A percentile compares a stretch with the other conserved stretches of the same genome.
Conservation (phyloP, 129 eudicot genomes). For the Sambucus nigra region DNA sequence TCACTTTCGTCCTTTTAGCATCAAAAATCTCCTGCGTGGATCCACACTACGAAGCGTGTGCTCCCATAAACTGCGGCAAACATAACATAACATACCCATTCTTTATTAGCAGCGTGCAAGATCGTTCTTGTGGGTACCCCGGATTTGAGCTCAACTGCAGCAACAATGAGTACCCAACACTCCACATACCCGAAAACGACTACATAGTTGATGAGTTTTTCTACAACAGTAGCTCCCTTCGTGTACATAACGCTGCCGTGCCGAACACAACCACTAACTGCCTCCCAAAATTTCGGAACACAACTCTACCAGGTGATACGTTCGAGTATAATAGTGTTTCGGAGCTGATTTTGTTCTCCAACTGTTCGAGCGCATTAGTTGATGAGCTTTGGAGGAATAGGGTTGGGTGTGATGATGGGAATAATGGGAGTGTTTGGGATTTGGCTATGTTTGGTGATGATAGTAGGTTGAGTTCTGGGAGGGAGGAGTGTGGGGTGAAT, state of each 20-base stretch:
- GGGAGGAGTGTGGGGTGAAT: neutral
- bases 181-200: constrained; percentile 8
- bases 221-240: constrained; percentile 9
- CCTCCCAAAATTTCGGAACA: constrained; percentile 8
- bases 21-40: constrained; percentile 14
- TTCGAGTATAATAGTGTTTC: too few species aligned
- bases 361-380: neutral
- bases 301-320: neutral
- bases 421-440: neutral
- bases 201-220: constrained; percentile 11
- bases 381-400: neutral
- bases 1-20: constrained; percentile 5
- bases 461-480: neutral
- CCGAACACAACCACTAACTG: neutral
- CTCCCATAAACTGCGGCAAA: constrained; percentile 6
- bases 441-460: neutral
- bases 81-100: constrained; percentile 31
- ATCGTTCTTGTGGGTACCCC: constrained; percentile 25
- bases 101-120: constrained; percentile 9
- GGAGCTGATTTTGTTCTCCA: neutral
- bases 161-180: constrained; percentile 3
- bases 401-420: neutral
- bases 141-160: constrained; percentile 23
- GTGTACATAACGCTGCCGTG: constrained; percentile 12
- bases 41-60: constrained; percentile 17